Percentiles rank a stretch among this genome's conserved stretches.
phyloP scores from a whole-genome alignment of 345 rosid genomes.

The Euclidium syriacum region DNA sequence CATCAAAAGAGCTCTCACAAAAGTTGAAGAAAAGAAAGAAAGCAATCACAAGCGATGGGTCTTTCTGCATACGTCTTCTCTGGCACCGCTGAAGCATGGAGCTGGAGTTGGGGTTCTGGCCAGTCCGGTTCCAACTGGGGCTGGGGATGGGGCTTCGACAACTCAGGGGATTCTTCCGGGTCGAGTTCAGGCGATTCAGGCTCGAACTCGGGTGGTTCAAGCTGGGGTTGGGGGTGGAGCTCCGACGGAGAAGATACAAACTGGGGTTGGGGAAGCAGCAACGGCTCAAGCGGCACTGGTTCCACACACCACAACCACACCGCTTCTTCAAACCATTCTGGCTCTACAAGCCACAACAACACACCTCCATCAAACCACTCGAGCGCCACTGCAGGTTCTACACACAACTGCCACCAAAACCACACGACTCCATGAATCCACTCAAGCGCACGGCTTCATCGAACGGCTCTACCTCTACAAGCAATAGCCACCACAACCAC shows the following conservation, averaged over 20 bases:
- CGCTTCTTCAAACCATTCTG: neutral
- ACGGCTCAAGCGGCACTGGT: neutral
- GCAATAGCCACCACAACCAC: too few relatives aligned
- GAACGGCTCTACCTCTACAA: too few relatives aligned
- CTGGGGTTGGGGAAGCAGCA: constrained; percentile 9
- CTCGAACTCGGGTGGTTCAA: constrained; percentile 3
- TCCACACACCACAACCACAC: neutral
- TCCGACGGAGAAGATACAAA: constrained; percentile 7
- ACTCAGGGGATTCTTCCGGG: neutral
- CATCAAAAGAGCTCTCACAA: neutral
- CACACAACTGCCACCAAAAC: neutral
- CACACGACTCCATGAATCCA: too few relatives aligned
- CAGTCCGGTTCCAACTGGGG: neutral
- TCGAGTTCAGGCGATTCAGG: neutral
- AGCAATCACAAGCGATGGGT: neutral
- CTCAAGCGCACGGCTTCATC: too few relatives aligned
- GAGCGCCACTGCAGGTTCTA: neutral
- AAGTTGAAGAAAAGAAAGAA: neutral
- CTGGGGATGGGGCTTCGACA: constrained; percentile 1
- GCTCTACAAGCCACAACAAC: neutral
- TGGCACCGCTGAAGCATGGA: constrained; percentile 3
- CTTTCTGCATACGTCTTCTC: neutral
- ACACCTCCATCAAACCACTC: neutral
- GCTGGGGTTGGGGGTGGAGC: constrained; percentile 11
- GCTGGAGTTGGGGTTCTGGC: constrained; percentile 7